Evolutionary conservation across 352 stramenopile genomes (phyloP).

Genomic region (Phytophthora citricola): DNA sequence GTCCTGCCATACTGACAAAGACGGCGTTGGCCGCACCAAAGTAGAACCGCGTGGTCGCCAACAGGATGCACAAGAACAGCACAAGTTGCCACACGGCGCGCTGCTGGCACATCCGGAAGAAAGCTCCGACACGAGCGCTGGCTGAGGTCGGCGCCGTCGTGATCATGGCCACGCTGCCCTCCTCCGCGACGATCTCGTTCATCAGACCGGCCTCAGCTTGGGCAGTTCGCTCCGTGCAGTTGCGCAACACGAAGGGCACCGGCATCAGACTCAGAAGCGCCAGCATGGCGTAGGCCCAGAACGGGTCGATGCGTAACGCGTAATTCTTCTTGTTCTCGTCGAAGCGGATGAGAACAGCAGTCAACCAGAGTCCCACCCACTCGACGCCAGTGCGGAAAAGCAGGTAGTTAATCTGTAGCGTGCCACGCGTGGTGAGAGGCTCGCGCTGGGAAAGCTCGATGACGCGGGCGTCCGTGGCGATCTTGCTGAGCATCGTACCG

Average conservation of each 20-base stretch:
- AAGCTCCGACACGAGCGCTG: conserved; percentile 36
- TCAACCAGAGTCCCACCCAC: conserved; percentile 57
- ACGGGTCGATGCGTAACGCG: conserved; percentile 56
- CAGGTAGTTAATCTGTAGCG: conserved; percentile 82
- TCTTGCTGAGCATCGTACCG: conserved; percentile 87
- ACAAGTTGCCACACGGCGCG: conserved; percentile 81
- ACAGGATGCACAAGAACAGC: conserved; percentile 68
- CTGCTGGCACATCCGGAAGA: conserved; percentile 80
- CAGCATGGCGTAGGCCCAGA: conserved; percentile 57
- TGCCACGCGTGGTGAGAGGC: conserved; percentile 67
- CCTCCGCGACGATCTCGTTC: conserved; percentile 33
- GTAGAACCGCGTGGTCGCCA: conserved; percentile 63
- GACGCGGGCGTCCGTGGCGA: conserved; percentile 81
- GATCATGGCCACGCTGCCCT: conserved; percentile 36
- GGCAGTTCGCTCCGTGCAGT: conserved; percentile 62
- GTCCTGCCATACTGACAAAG: conserved; percentile 40
- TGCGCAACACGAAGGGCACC: conserved; percentile 68
- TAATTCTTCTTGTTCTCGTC: conserved; percentile 52
- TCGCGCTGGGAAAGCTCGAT: conserved; percentile 86
- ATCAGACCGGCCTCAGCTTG: conserved; percentile 33
- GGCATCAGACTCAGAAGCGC: conserved; percentile 61
- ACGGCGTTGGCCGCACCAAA: conserved; percentile 54
- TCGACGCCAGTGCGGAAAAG: conserved; percentile 66
- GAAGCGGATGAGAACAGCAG: conserved; percentile 51
- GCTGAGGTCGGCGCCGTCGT: conserved; percentile 9